These are phyloP conservation scores for Oryza australiensis DNA, from an alignment of 176 grass and related monocot genomes.

Conservation along the genomic window DNA sequence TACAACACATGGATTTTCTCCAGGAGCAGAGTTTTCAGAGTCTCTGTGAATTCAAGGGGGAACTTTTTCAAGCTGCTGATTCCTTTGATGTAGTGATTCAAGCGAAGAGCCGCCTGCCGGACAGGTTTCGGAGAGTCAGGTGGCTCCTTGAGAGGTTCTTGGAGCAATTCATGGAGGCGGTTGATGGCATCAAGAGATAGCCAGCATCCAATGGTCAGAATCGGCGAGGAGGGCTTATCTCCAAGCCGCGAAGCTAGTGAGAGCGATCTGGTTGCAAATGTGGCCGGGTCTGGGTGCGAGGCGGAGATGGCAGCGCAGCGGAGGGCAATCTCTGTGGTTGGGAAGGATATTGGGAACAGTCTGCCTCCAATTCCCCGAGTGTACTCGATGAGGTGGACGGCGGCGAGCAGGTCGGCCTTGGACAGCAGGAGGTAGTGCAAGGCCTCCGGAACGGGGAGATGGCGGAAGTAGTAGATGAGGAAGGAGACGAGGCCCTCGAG, in stretches of 20 bases:
- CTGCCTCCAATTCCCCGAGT: neutral
- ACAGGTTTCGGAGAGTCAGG: too few species aligned
- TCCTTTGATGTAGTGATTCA: too few species aligned
- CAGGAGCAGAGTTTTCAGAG: neutral
- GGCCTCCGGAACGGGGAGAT: neutral
- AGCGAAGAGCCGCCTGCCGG: neutral
- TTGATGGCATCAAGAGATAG: neutral
- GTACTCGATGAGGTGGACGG: neutral
- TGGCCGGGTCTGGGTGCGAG: neutral
- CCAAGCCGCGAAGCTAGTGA: neutral
- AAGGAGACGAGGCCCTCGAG: conserved; percentile 17
- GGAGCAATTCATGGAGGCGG: neutral
- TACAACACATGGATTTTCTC: conserved; percentile 1
- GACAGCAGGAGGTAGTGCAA: neutral
- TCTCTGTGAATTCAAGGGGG: neutral
- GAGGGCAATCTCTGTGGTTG: neutral
- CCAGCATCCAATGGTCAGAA: too few species aligned
- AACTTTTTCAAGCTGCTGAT: neutral
- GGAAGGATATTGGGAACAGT: neutral
- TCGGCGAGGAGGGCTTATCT: neutral
- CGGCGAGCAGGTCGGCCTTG: neutral
- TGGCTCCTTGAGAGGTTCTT: too few species aligned
- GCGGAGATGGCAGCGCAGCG: neutral
- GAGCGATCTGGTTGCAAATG: neutral
- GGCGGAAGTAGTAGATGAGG: neutral